A percentile compares a stretch with the other conserved stretches of the same genome.
Evolutionary conservation across 352 stramenopile genomes (phyloP).

Genomic region (Globisporangium middletonii): DNA sequence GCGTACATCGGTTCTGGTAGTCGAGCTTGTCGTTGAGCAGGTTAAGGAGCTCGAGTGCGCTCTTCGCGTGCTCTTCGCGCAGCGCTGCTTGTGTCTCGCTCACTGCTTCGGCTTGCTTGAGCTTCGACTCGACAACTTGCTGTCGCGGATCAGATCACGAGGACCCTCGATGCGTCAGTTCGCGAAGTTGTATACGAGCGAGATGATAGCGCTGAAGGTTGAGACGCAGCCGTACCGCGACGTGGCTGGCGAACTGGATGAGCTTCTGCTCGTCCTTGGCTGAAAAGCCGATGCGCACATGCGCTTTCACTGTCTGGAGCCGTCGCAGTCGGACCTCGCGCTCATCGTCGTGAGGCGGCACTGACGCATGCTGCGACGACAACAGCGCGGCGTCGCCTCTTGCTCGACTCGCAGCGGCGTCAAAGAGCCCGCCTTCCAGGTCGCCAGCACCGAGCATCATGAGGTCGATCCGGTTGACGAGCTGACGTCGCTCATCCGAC

Average conservation of each 20-base stretch:
- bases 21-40: conserved; percentile 45
- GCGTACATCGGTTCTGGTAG: conserved; percentile 1
- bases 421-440: neutral
- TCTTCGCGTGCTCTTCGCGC: conserved; percentile 37
- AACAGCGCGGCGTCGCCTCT: too few relatives aligned
- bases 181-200: neutral
- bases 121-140: conserved; percentile 46
- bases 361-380: too few relatives aligned
- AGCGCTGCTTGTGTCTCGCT: conserved; percentile 31
- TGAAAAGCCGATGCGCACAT: conserved; percentile 32
- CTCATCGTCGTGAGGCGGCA: conserved; percentile 17
- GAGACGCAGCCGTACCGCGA: conserved; percentile 22
- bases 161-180: neutral
- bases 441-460: conserved; percentile 3
- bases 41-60: conserved; percentile 49
- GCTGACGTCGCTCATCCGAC: conserved; percentile 11
- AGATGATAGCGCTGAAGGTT: neutral
- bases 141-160: conserved; percentile 7
- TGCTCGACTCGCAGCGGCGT: too few relatives aligned
- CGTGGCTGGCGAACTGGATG: conserved; percentile 53
- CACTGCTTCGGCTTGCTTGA: conserved; percentile 26
- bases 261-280: conserved; percentile 61
- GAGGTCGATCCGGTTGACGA: conserved; percentile 46
- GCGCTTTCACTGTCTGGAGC: conserved; percentile 21
- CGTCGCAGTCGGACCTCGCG: conserved; percentile 35